These are phyloP conservation scores for Marchantia paleacea DNA, from an alignment of 225 moss, liverwort and hornwort genomes.

Conservation along the genomic window DNA sequence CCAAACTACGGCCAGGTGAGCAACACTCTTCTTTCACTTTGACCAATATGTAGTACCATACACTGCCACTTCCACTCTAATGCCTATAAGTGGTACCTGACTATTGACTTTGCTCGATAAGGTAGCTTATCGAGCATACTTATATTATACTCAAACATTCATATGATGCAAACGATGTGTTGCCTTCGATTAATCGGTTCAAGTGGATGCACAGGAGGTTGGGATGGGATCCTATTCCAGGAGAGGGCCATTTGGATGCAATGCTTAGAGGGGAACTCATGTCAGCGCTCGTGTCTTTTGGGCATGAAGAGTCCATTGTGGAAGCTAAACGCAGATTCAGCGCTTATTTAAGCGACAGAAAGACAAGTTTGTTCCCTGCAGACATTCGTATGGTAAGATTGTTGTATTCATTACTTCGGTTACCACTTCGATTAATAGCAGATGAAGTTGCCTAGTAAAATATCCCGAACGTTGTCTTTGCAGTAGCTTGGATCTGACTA, in stretches of 20 bases:
- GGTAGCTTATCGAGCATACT: neutral
- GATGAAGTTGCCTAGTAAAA: neutral
- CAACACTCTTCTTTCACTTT: neutral
- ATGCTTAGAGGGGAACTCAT: constrained; percentile 75
- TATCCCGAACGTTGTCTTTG: neutral
- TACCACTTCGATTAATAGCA: neutral
- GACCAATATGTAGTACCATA: too few species aligned
- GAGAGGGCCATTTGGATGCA: constrained; percentile 58
- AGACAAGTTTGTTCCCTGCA: constrained; percentile 57
- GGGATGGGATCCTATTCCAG: constrained; percentile 57
- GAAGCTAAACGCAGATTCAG: constrained; percentile 67
- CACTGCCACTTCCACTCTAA: too few species aligned
- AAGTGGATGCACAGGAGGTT: constrained; percentile 48
- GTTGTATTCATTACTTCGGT: neutral
- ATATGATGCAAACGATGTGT: neutral
- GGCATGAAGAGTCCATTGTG: constrained; percentile 56
- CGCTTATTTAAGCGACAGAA: constrained; percentile 49
- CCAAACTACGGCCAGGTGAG: constrained; percentile 54
- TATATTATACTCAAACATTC: neutral
- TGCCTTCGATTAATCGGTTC: neutral
- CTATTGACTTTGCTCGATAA: neutral
- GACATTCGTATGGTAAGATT: constrained; percentile 54
- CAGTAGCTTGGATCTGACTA: neutral
- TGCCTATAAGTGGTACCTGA: too few species aligned
- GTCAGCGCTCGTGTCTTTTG: constrained; percentile 65